Evolutionary conservation across 371 early-diverging fungal genomes (phyloP), one percentile per base, ranked within the genome.

Genomic region (Syncephalastrum racemosum): DNA sequence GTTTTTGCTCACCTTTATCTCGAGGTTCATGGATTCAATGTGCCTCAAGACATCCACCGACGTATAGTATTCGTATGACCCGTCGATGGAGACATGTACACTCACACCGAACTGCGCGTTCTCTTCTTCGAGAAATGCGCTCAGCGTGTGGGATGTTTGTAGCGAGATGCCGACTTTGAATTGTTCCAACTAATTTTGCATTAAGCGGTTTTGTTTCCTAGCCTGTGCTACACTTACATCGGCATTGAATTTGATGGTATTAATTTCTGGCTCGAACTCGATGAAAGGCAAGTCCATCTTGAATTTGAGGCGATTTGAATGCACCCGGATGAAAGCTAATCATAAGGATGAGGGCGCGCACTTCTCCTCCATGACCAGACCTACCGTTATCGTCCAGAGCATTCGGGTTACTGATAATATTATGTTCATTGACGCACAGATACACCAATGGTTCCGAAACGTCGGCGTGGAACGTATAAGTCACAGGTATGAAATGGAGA

Each of bases 351-450:
- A 56, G 19, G 25, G 6, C 19, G 8, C 19, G n/a, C 13, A 10
- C 19, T 42, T 13, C 1, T 6, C n/a, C 13, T 18, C 14, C 18
- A 31, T 7, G 10, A 23, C 36, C 53, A 39, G 7, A 8, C 76
- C 50, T 79, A 92, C 94, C 84, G 65, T 94, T 94, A 45, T 92
- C 91, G 18, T 86, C 84, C 1, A 79, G 59, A 22, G 88, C 86
- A 20, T 77, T 82, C 3, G 85, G 87, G 63, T 90, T 88, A 58
- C 88, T 84, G 56, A 93, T 91, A 8, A 94, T 85, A 68, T 94
- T 93, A 55, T 86, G 80, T 50, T 90, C 90, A 58, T 94, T 94
- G 16, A 87, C 83, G 64, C 87, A 92, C 5, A 92, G 74, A 54
- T 75, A 80, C 5, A 91, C 58, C 22, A 72, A 67, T 19, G 85